These are phyloP conservation scores for Lasiodiplodia citricola DNA, from an alignment of 2,329 filamentous ascomycete genomes.

Conservation along the genomic window DNA sequence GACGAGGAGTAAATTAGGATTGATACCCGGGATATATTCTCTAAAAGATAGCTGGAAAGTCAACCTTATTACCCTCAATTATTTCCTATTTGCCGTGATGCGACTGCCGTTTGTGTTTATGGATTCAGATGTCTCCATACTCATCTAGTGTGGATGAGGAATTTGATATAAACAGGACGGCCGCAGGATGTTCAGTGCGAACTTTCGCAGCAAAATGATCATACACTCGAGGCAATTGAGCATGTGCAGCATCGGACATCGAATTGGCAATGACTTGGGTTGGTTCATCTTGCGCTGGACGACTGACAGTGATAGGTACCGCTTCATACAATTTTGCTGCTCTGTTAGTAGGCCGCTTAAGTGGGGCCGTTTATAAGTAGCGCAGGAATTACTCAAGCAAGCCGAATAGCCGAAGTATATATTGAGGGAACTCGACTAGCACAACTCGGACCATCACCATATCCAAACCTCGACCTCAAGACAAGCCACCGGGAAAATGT, in stretches of 20 bases:
- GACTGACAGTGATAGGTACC: no score
- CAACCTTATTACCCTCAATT: neutral
- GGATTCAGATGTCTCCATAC: neutral
- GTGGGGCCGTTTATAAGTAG: neutral
- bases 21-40: conserved; percentile 7
- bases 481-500: no score
- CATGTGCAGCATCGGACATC: neutral
- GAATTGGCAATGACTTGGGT: neutral
- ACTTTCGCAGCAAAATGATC: neutral
- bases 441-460: neutral
- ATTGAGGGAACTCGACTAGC: neutral
- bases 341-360: neutral
- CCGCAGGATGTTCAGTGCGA: neutral
- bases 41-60: conserved; percentile 20
- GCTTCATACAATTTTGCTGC: neutral
- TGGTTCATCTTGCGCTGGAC: no score
- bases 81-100: neutral
- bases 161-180: neutral
- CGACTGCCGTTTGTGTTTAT: neutral
- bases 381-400: neutral
- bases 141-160: neutral
- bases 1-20: conserved; percentile 84
- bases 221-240: neutral
- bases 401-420: neutral
- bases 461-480: no score